Evolutionary conservation across 1,284 basidiomycete species (phyloP), one percentile per base, ranked within the genome.

Genomic region (Ceratobasidium sp.): DNA sequence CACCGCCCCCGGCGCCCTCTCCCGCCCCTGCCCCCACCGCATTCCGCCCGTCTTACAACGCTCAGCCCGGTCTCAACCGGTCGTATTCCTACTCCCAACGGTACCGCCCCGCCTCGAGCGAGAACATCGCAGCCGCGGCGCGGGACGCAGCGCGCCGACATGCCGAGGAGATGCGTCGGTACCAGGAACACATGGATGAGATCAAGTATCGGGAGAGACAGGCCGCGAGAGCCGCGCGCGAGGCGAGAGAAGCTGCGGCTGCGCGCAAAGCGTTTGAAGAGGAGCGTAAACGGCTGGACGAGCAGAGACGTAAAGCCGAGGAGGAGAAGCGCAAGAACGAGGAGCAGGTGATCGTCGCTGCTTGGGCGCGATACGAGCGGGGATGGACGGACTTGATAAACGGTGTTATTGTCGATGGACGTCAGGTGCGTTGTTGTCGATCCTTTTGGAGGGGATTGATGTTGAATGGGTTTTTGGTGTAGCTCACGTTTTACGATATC

Each of bases 401-500:
- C 23, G 73, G 73, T 44, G 73, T 66, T 15, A 65, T 26, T 44
- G 73, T 38, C 62, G 61, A 75, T 40, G 73, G 73, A 13, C 73
- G 73, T 40, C 73, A 33, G 50, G 73, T 75, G 50, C 6, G 73
- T 66, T 23, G 26, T 40, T 56, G 15, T 13, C 26, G 50, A 42
- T 13, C 33, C 2, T 46, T 46, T 48, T 7, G n/a, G n/a, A n/a
- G n/a, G n/a, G n/a, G n/a, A n/a, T n/a, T n/a, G n/a, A n/a, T 17
- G 73, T 59, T 75, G 38, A 64, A 56, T 57, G 1, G 17, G 33
- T 40, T 64, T 28, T 42, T 20, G 38, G 20, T 20, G 15, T 50
- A 75, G 73, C 73, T 75, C 50, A 75, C 73, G 48, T 92, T 89
- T 80, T 77, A 80, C 50, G 89, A 91, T 79, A 87, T 92, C 56